Evolutionary conservation across 2,329 filamentous ascomycete species (phyloP).

Genomic region (Fusarium beomiforme): DNA sequence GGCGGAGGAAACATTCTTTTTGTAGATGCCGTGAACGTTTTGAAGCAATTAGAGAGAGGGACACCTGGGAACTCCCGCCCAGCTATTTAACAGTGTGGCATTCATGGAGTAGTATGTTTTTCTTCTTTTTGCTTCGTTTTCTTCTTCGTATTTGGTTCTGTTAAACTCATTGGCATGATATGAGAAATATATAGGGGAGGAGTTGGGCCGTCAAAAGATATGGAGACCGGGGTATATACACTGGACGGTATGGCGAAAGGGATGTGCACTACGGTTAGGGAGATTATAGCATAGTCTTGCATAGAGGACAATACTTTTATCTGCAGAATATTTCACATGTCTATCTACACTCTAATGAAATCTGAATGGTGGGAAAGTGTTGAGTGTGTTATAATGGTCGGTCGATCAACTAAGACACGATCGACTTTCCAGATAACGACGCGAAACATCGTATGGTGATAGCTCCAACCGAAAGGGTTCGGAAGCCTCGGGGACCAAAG

Average conservation of each 20-base stretch:
- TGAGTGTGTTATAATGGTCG: slow-evolving; percentile 1
- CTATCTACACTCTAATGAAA: background rate
- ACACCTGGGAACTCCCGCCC: slow-evolving; percentile 46
- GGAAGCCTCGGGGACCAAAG: slow-evolving; percentile 1
- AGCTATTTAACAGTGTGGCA: background rate
- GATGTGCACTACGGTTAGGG: background rate
- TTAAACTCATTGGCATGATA: slow-evolving; percentile 5
- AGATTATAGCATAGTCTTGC: background rate
- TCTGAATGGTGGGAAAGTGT: background rate
- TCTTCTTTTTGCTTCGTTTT: background rate
- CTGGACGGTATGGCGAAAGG: background rate
- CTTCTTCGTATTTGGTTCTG: background rate
- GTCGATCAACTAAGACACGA: slow-evolving; percentile 13
- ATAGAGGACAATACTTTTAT: background rate
- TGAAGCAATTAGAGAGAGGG: slow-evolving; percentile 61
- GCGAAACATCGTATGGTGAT: background rate
- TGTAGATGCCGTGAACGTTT: slow-evolving; percentile 62
- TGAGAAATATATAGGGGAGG: slow-evolving; percentile 9
- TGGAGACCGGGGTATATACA: background rate
- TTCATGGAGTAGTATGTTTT: background rate
- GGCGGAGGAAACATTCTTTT: slow-evolving; percentile 61
- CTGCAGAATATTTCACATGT: background rate
- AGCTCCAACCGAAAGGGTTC: background rate
- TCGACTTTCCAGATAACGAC: background rate
- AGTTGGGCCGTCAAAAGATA: slow-evolving; percentile 19